These are phyloP conservation scores for Delonix regia DNA, from an alignment of 306 rosid species.

Conservation along the genomic window DNA sequence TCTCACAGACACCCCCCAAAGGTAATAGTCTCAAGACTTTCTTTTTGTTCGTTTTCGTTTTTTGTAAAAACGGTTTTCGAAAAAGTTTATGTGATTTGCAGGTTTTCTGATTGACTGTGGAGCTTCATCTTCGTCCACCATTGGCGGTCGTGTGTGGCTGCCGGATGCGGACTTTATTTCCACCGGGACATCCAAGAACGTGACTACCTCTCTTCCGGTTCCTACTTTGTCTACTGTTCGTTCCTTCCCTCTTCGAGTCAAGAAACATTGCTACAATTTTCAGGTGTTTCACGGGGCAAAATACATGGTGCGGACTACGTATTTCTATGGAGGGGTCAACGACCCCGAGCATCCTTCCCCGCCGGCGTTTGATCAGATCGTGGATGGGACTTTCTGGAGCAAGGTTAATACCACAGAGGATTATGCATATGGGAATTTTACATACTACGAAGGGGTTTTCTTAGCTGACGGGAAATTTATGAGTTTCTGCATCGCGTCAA, in stretches of 20 bases:
- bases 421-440: slow-evolving; percentile 43
- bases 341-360: slow-evolving; percentile 54
- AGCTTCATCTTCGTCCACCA: slow-evolving; percentile 31
- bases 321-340: slow-evolving; percentile 74
- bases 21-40: slow-evolving; percentile 36
- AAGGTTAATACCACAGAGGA: slow-evolving; percentile 77
- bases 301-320: slow-evolving; percentile 74
- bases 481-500: slow-evolving; percentile 77
- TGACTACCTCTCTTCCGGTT: slow-evolving; percentile 33
- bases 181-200: slow-evolving; percentile 52
- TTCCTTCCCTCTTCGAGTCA: slow-evolving; percentile 56
- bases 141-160: slow-evolving; percentile 57
- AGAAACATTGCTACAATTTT: slow-evolving; percentile 69
- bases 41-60: background rate
- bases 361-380: slow-evolving; percentile 86
- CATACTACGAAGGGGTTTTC: slow-evolving; percentile 76
- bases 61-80: background rate
- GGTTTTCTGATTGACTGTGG: slow-evolving; percentile 69
- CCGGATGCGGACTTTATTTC: slow-evolving; percentile 57
- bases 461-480: slow-evolving; percentile 61
- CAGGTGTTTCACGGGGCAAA: slow-evolving; percentile 55
- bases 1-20: slow-evolving; percentile 49
- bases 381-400: slow-evolving; percentile 86
- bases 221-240: slow-evolving; percentile 64
- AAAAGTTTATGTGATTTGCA: slow-evolving; percentile 17